Evolutionary conservation across 2,329 filamentous ascomycete genomes (phyloP), one percentile per base, ranked within the genome.

Genomic region (Emmonsiellopsis sp.): DNA sequence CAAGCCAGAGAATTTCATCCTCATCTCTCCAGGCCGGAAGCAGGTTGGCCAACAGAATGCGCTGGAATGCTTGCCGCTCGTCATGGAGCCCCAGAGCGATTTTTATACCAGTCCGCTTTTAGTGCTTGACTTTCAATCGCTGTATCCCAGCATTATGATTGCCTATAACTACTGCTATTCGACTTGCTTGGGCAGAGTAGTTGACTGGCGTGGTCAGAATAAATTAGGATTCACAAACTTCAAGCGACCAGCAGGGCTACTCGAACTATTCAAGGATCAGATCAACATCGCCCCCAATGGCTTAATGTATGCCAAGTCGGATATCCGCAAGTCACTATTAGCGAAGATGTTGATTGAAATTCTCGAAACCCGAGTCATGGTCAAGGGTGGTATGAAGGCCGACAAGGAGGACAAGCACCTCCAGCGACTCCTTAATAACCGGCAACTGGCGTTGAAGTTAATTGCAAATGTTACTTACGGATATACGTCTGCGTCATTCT

Each of bases 141-240:
- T 98, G 47, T 98, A 98, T 60, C 93, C 93, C 0, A 96, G 91
- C 69, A 85, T 97, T 56, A 96, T 98, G 90, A 97, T 98, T 65
- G 93, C 93, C 0, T 97, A 98, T 74, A 98, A 98, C 64, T 93
- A 96, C 66, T 98, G 93, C 73, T 98, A 98, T 66, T 97, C 93
- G 0, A 98, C 93, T 0, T 98, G 91, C 61, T 77, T 97, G 0
- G 93, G 93, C 0, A 83, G 93, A 32, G 84, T 95, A 40, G 81
- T 84, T 31, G 82, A 84, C 61, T 96, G 92, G 92, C 83, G 89
- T n/a, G 91, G 90, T 2, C 83, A 81, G 32, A 91, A 89, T 73
- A 95, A 97, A 71, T 89, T 98, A 86, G 93, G 93, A 0, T 95
- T 97, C 66, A 83, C 84, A 31, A 86, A 95, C 57, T 97, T 94